Percentiles rank a stretch among this genome's conserved stretches.
phyloP scores from a whole-genome alignment of 139 green algal species.

The Volvox reticuliferus region DNA sequence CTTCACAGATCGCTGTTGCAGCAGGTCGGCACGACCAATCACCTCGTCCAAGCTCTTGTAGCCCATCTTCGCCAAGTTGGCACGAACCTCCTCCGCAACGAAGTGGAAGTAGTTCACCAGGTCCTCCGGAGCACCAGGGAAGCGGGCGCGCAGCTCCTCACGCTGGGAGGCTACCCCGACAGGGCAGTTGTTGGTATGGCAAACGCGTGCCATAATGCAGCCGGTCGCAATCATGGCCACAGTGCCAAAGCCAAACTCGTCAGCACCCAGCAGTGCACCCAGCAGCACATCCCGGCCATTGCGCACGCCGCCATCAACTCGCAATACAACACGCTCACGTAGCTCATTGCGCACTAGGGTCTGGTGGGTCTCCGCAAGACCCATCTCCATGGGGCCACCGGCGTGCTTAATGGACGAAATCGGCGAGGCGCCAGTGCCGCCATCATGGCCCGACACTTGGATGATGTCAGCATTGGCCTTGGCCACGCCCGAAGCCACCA shows the following conservation, averaged over 20 bases:
- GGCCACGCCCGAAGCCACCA: constrained; percentile 95
- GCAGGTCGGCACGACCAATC: constrained; percentile 87
- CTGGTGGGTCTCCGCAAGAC: constrained; percentile 88
- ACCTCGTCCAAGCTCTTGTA: constrained; percentile 91
- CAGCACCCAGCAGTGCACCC: constrained; percentile 90
- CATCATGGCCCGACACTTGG: constrained; percentile 96
- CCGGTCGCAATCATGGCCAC: constrained; percentile 98
- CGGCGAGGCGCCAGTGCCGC: constrained; percentile 96
- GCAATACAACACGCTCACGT: constrained; percentile 93
- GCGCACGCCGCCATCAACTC: constrained; percentile 95
- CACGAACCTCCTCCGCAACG: constrained; percentile 91
- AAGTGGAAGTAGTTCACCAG: constrained; percentile 99
- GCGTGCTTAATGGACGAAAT: constrained; percentile 99
- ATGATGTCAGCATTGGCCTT: constrained; percentile 99
- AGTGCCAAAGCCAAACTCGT: constrained; percentile 99
- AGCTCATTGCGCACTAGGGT: constrained; percentile 93
- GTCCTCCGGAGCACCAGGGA: constrained; percentile 93
- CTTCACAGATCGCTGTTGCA: constrained; percentile 71
- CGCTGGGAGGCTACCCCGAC: constrained; percentile 97
- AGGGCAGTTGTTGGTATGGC: constrained; percentile 99
- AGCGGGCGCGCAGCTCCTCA: constrained; percentile 97
- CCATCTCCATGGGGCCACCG: constrained; percentile 98
- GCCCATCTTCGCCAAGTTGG: constrained; percentile 87
- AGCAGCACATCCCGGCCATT: constrained; percentile 94
- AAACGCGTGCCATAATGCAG: constrained; percentile 99